Evolutionary conservation across 176 grass and related monocot genomes (phyloP).

Genomic region (Echinochloa phyllopogon): DNA sequence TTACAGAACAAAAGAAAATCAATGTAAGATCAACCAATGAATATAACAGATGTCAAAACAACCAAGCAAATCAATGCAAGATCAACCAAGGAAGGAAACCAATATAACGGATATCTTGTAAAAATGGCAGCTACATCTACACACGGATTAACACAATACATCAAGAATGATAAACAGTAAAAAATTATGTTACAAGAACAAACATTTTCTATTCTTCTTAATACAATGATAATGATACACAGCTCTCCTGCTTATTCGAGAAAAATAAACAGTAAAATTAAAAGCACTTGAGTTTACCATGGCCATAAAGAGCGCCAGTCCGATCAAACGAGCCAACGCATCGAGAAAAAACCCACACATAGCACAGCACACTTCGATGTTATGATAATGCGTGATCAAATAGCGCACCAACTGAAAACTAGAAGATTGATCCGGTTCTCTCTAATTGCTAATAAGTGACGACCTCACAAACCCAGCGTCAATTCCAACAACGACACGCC

Average conservation of each 20-base stretch:
- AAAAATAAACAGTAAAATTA: neutral
- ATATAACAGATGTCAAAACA: no score
- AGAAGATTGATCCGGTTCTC: neutral
- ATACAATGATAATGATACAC: no score
- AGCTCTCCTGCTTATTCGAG: neutral
- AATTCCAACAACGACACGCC: neutral
- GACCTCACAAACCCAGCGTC: slow-evolving; percentile 11
- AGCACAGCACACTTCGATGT: neutral
- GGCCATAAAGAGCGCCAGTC: neutral
- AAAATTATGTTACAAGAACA: no score
- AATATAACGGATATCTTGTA: neutral
- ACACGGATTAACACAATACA: neutral
- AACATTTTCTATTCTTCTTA: no score
- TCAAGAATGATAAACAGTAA: neutral
- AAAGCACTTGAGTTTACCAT: neutral
- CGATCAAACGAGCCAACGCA: neutral
- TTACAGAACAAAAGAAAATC: neutral
- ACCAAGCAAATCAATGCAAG: no score
- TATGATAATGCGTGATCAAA: neutral
- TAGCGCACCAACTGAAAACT: neutral
- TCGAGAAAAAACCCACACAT: neutral
- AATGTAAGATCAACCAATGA: neutral
- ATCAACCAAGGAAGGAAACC: neutral
- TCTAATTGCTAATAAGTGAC: neutral
- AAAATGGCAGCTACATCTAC: neutral